Evolutionary conservation across 108 stramenopile genomes (phyloP), one percentile per base, ranked within the genome.

Genomic region (Ochromonas danica): DNA sequence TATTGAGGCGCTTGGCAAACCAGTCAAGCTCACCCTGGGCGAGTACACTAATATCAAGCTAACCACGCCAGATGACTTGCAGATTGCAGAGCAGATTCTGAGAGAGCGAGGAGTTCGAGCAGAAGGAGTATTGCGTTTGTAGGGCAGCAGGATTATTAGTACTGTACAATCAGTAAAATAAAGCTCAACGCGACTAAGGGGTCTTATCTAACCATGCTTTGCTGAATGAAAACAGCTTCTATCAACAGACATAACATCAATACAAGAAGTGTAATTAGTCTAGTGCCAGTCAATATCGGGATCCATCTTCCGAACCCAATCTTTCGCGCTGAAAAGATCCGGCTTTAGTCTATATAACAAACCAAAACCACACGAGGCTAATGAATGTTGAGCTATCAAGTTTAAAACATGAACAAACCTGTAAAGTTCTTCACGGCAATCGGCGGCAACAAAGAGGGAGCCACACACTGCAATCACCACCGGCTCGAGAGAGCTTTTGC

Each of bases 31-130:
- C 74, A 96, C 95, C 17, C 77, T 84, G 72, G 95, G 95, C 62
- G 93, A 96, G 82, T 96, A 96, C 83, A 94, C 94, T 3, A 96
- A 96, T 87, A 81, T 96, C 14, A 96, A 96, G 89, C 92, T 96
- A 61, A 96, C 95, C 0, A 96, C 95, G 0, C 95, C 95, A 3
- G 94, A 95, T 82, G 95, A 96, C 87, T 89, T 96, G 89, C 91
- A 93, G 78, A 90, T 96, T 38, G 95, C 95, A 1, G 77, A 77
- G 33, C 90, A 90, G 10, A 95, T 96, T 83, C 80, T 96, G 79
- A 79, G 83, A 43, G 90, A 93, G 42, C 82, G 84, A 70, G 27
- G 30, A 30, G 61, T 30, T 0, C 30, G 28, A 0, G 0, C 28
- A 0, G 61, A 61, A 0, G 61, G 61, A n/a, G n/a, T n/a, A n/a